Conservation (phyloP, 2,329 filamentous ascomycete genomes). For the Colletotrichum brevisporum region DNA sequence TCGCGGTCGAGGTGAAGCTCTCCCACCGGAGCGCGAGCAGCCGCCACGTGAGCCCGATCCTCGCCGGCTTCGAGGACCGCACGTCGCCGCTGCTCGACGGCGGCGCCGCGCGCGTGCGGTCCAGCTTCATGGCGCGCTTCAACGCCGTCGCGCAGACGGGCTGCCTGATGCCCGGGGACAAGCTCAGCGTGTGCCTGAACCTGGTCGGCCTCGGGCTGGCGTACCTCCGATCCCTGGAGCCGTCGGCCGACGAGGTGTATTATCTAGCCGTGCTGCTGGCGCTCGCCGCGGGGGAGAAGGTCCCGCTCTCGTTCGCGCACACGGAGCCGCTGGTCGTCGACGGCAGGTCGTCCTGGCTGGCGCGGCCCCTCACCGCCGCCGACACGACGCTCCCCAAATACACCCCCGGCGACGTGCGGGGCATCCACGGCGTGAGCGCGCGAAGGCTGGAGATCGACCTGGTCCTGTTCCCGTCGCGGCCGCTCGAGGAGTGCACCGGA, state of each 20-base stretch:
- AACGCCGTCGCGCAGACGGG: slow-evolving; percentile 28
- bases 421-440: not conserved
- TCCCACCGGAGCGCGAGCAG: slow-evolving; percentile 2
- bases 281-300: slow-evolving; percentile 13
- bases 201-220: slow-evolving; percentile 21
- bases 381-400: slow-evolving; percentile 21
- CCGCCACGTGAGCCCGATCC: slow-evolving; percentile 12
- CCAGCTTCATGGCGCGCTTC: slow-evolving; percentile 32
- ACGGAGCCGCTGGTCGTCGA: not conserved
- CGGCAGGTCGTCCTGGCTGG: slow-evolving; percentile 8
- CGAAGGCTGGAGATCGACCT: slow-evolving; percentile 12
- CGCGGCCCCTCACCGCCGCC: slow-evolving; percentile 3
- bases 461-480: not conserved
- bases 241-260: slow-evolving; percentile 15
- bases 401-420: not conserved
- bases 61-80: slow-evolving; percentile 18
- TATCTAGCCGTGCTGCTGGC: slow-evolving; percentile 2
- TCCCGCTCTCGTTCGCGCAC: slow-evolving; percentile 3
- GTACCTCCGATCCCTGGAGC: slow-evolving; percentile 3
- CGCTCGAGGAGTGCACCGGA: not conserved
- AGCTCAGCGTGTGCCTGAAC: slow-evolving; percentile 24
- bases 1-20: not conserved
- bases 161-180: slow-evolving; percentile 22
- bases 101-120: not conserved
- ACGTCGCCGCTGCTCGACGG: slow-evolving; percentile 21